Evolutionary conservation across 179 eudicot genomes (phyloP).

Genomic region (Beta lomatogona): DNA sequence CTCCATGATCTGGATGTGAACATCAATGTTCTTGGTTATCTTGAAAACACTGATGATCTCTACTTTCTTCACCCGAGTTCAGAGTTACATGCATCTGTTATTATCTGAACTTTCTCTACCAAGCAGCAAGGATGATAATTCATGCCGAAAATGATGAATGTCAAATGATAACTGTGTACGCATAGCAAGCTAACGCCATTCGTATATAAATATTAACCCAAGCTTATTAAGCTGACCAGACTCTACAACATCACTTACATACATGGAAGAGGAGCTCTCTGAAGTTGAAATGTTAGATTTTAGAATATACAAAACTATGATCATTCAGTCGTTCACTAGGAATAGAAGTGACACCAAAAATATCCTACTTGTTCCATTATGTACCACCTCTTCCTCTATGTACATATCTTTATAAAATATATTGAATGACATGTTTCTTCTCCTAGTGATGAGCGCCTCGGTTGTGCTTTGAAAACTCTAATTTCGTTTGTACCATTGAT

Average conservation of each 20-base stretch:
- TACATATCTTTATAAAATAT: constrained; percentile 16
- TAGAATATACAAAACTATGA: constrained; percentile 25
- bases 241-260: background rate
- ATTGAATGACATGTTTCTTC: background rate
- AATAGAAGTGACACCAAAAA: constrained; percentile 9
- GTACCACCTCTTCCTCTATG: constrained; percentile 25
- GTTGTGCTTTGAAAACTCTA: background rate
- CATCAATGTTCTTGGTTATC: no score
- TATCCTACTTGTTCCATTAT: constrained; percentile 13
- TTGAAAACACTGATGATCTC: no score
- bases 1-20: no score
- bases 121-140: no score
- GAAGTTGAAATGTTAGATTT: constrained; percentile 22
- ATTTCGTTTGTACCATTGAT: background rate
- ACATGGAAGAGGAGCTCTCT: constrained; percentile 20
- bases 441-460: background rate
- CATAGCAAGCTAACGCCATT: background rate
- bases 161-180: background rate
- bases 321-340: background rate
- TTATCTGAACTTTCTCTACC: no score
- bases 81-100: no score
- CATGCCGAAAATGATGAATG: background rate
- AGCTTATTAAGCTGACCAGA: background rate
- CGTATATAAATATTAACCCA: background rate
- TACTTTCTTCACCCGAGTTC: no score